Conservation (phyloP, 2,329 filamentous ascomycete species). For the Grosmannia penicillata region DNA sequence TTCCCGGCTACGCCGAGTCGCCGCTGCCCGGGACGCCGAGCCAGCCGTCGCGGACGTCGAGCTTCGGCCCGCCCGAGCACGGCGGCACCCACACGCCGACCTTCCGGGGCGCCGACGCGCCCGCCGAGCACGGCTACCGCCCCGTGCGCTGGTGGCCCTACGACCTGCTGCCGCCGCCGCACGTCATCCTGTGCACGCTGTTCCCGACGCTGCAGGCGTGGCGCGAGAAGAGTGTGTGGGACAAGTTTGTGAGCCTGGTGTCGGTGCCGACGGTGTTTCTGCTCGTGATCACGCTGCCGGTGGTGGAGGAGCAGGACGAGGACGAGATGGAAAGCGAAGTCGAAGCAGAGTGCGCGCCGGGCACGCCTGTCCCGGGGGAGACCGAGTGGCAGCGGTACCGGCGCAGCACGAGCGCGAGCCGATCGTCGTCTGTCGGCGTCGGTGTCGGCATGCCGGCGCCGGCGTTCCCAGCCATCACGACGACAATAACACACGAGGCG, state of each 20-base stretch:
- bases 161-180: constrained; percentile 53
- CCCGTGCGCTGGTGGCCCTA: constrained; percentile 70
- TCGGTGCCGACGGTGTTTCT: constrained; percentile 86
- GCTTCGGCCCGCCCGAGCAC: constrained; percentile 39
- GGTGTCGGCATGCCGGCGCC: too few species aligned
- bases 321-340: constrained; percentile 19
- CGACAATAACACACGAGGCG: not conserved
- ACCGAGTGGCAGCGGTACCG: constrained; percentile 47
- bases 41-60: constrained; percentile 26
- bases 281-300: constrained; percentile 77
- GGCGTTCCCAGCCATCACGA: not conserved
- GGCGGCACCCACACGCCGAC: constrained; percentile 11
- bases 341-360: too few species aligned
- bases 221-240: constrained; percentile 70
- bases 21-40: constrained; percentile 28
- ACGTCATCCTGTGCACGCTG: constrained; percentile 55
- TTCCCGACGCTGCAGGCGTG: constrained; percentile 81
- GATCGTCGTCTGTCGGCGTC: too few species aligned
- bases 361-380: constrained; percentile 16
- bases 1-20: constrained; percentile 53
- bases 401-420: constrained; percentile 21
- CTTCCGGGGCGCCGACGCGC: constrained; percentile 17
- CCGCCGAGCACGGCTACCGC: constrained; percentile 21
- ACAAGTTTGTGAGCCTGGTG: constrained; percentile 64
- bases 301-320: constrained; percentile 59